Evolutionary conservation across 2,329 filamentous ascomycete species (phyloP), one percentile per base, ranked within the genome.

Genomic region (Aspergillus proliferans): DNA sequence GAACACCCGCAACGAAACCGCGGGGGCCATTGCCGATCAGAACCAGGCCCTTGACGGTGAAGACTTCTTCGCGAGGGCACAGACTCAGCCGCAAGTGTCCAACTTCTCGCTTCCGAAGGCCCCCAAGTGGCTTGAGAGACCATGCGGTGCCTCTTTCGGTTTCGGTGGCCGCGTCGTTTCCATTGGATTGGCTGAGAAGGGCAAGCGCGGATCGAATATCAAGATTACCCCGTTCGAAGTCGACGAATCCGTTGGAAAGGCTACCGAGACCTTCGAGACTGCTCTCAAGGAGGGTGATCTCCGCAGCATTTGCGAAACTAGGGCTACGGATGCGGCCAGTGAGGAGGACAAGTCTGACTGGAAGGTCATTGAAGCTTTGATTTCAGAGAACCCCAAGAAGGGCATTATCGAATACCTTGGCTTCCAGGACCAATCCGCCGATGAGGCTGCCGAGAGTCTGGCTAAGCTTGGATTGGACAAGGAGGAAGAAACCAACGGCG

Each of bases 311-410:
- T 96, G 91, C 65, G 84, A 91, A 62, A 79, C 84, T 19, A 87
- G 92, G 64, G 84, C 90, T 53, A 76, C 84, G 22, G 75, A 83
- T 52, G 86, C 91, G 15, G 84, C 83, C 62, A 88, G 83, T 0
- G 91, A 96, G 1, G 89, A 95, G 57, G 93, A 97, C 67, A 96
- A 90, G 75, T 87, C 88, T 3, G 92, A 97, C 69, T 98, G 93
- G 93, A 86, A 87, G 56, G 89, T 97, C 34, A 88, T 98, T 67
- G 85, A 93, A 68, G 93, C 90, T 2, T 72, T 98, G 52, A 86
- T 92, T 44, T 85, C 88, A 3, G 84, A 87, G 26, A 91, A 92
- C 62, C 87, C 90, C n/a, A 83, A 91, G 39, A 86, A 86, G 66
- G 85, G 88, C 65, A 85, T 98, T 49, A 81, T 93, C 19, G 86